A percentile compares a stretch with the other conserved stretches of the same genome.
phyloP scores from a whole-genome alignment of 2,329 filamentous ascomycete species.

The Colletotrichum noveboracense region DNA sequence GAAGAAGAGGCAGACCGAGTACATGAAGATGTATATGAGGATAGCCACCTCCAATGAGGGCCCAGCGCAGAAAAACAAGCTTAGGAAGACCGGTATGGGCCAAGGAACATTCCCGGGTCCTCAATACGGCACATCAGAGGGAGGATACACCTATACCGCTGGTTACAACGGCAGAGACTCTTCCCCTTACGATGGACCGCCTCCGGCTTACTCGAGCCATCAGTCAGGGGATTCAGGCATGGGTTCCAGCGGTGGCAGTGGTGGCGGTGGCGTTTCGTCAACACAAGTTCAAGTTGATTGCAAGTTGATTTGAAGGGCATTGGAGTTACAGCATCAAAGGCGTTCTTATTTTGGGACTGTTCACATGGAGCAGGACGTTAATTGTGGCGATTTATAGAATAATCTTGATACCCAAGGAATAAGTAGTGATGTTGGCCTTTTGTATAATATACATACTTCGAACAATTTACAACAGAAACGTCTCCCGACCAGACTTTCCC shows the following conservation, averaged over 20 bases:
- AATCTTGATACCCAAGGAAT: not conserved
- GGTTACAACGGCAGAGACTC: not conserved
- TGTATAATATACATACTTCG: not conserved
- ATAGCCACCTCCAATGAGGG: not conserved
- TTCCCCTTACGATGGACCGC: not conserved
- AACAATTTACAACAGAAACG: not conserved
- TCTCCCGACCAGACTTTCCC: not conserved
- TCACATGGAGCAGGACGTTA: not conserved
- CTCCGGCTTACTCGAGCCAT: not conserved
- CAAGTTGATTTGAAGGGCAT: not conserved
- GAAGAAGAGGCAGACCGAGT: not conserved
- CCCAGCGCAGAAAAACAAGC: not conserved
- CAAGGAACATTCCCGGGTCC: not conserved
- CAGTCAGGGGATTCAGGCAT: not conserved
- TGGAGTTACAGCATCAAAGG: not conserved
- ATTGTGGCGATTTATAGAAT: not conserved
- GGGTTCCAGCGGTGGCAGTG: not conserved
- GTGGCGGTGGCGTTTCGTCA: not conserved
- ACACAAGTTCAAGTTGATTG: not conserved
- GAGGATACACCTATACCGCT: not conserved
- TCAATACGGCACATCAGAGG: not conserved
- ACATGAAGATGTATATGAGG: not conserved
- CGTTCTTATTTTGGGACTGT: not conserved
- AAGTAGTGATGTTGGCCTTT: not conserved
- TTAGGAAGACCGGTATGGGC: not conserved